These are phyloP conservation scores for Echinosophora koreensis DNA, from an alignment of 306 rosid species.

Conservation along the genomic window DNA sequence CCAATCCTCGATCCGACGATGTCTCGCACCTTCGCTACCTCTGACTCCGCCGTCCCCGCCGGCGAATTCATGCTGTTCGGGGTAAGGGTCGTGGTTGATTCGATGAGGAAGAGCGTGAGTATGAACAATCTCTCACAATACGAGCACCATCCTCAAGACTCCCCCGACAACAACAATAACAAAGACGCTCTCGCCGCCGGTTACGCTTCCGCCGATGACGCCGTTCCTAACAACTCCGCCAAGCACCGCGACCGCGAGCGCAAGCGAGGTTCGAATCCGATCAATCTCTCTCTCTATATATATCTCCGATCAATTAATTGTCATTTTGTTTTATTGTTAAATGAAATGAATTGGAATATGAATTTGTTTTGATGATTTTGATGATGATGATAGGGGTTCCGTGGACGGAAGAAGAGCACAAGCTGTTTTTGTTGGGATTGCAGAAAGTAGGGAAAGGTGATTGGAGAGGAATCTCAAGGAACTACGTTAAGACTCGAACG, in stretches of 20 bases:
- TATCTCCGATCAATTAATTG: slow-evolving; percentile 32
- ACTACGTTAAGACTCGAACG: slow-evolving; percentile 95
- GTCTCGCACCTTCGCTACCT: slow-evolving; percentile 38
- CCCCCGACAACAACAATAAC: slow-evolving; percentile 26
- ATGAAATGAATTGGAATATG: slow-evolving; percentile 25
- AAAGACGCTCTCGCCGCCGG: slow-evolving; percentile 64
- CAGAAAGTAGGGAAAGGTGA: slow-evolving; percentile 98
- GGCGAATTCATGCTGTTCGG: slow-evolving; percentile 95
- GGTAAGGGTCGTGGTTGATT: slow-evolving; percentile 87
- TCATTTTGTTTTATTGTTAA: background rate
- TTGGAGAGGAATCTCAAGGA: slow-evolving; percentile 98
- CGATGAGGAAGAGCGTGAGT: slow-evolving; percentile 97
- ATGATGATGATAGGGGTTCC: slow-evolving; percentile 78
- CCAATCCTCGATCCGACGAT: slow-evolving; percentile 45
- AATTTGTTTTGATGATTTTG: slow-evolving; percentile 1
- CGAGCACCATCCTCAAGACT: slow-evolving; percentile 69
- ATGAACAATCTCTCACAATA: slow-evolving; percentile 96
- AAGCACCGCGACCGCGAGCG: slow-evolving; percentile 90
- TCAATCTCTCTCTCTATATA: background rate
- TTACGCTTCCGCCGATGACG: slow-evolving; percentile 92
- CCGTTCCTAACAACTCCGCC: slow-evolving; percentile 63
- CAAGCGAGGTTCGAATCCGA: slow-evolving; percentile 83
- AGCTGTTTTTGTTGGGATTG: slow-evolving; percentile 87
- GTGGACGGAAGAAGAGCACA: slow-evolving; percentile 99
- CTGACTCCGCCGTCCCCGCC: slow-evolving; percentile 49